Base-by-base conservation (phyloP, 306 rosid genomes). In the Fragaria ananassa region DNA sequence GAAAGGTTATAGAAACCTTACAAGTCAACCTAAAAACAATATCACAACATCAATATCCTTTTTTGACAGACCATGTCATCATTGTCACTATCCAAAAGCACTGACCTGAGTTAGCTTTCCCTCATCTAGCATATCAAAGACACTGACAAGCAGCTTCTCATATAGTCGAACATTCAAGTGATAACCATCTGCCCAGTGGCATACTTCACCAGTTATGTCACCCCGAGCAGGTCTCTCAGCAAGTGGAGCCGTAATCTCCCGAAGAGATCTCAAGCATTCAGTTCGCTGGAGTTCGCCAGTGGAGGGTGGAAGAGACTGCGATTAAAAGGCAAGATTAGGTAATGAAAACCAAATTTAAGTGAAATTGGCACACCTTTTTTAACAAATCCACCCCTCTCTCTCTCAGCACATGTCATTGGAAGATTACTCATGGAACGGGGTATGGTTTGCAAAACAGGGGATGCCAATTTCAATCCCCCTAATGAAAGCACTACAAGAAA, bases 151-250 rank as follows among this genome's bases (percentile, higher is more conserved):
- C 66, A 95, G 85, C 82, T 92, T 95, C 89, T 95, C 99, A 56
- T 95, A 95, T 21, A 95, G 88, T 85, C 89, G 88, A 86, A 95
- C 92, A 78, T 90, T 95, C 15, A 95, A 81, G 83, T 83, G 92
- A 88, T 92, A 95, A 75, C 99, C 99, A 85, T 92, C 99, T 44
- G 97, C 91, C 99, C 99, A 95, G 74, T 95, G 99, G 80, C 99
- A 95, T 75, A 95, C 93, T 92, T 95, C 97, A 71, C 99, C 99
- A 31, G 99, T 95, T 78, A 95, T 87, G 86, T 95, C 99, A 66
- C 97, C 99, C 74, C 99, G 90, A 79, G 97, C 96, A 60, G 99
- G 97, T 86, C 99, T 88, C 88, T 95, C 99, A 12, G 97, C 97
- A 64, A 90, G 93, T 81, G 93, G 91, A 84, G 86, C 80, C 70